These are phyloP conservation scores for Suhomyces kunorum DNA, from an alignment of 1,139 yeast genomes.

Conservation along the genomic window DNA sequence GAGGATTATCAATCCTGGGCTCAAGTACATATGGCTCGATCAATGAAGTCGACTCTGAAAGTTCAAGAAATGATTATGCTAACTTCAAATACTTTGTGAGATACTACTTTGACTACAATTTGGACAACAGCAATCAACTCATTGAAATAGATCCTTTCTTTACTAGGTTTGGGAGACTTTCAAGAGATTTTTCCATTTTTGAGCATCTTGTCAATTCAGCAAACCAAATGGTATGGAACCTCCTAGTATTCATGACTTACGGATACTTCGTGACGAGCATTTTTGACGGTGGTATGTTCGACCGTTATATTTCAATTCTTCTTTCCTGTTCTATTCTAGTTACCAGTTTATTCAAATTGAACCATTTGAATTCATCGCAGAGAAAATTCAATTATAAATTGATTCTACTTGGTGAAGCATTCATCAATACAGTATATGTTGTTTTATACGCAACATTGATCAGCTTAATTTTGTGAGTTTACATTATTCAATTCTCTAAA, in stretches of 20 bases:
- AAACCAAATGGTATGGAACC: constrained; percentile 15
- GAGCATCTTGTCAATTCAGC: constrained; percentile 9
- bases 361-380: constrained; percentile 19
- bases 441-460: not conserved
- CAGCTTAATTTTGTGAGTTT: not conserved
- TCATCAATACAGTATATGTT: constrained; percentile 5
- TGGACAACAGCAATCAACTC: constrained; percentile 10
- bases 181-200: constrained; percentile 12
- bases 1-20: constrained; percentile 16
- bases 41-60: constrained; percentile 1
- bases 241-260: constrained; percentile 7
- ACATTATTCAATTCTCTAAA: constrained; percentile 7
- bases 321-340: constrained; percentile 11
- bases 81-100: constrained; percentile 23
- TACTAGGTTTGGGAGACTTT: constrained; percentile 15
- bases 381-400: constrained; percentile 5
- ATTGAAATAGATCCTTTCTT: constrained; percentile 21
- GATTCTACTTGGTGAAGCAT: constrained; percentile 7
- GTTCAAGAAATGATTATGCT: constrained; percentile 8
- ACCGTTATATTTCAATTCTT: not conserved
- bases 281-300: not conserved
- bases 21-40: constrained; percentile 13
- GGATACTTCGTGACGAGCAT: constrained; percentile 7
- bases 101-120: constrained; percentile 23
- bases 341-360: constrained; percentile 21